These are phyloP conservation scores for Apiospora arundinis DNA, from an alignment of 2,329 filamentous ascomycete genomes.

Conservation along the genomic window DNA sequence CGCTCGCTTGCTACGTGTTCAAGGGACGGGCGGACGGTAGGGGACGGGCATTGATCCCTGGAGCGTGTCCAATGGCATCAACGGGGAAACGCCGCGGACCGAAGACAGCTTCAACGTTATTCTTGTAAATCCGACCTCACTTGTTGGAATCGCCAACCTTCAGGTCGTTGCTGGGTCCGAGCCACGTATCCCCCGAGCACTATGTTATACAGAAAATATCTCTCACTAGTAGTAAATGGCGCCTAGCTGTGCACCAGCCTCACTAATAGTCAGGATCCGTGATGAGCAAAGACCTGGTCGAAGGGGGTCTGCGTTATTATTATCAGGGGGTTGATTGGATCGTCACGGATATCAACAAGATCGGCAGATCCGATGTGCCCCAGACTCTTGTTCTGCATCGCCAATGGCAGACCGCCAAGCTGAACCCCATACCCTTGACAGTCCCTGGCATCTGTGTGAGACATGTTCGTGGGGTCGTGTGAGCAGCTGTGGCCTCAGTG, in stretches of 20 bases:
- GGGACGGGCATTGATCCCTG: background rate
- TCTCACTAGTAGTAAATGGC: background rate
- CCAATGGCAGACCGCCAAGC: background rate
- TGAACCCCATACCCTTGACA: background rate
- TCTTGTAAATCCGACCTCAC: background rate
- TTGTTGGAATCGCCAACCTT: background rate
- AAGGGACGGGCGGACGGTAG: conserved; percentile 77
- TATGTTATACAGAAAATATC: background rate
- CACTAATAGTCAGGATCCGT: background rate
- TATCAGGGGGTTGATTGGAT: background rate
- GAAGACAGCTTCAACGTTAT: background rate
- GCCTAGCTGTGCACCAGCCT: background rate
- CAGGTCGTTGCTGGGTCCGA: background rate
- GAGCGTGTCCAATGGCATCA: background rate
- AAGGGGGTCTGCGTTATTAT: background rate
- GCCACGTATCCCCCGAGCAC: background rate
- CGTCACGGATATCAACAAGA: background rate
- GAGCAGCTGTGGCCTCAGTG: background rate
- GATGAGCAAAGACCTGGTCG: background rate
- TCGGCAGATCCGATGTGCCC: background rate
- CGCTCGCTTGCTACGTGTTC: conserved; percentile 79
- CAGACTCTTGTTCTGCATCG: background rate
- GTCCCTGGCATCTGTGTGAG: background rate
- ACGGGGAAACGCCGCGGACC: background rate
- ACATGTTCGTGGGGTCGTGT: background rate